These are phyloP conservation scores for Sungouiozyma intestinalis DNA, from an alignment of 805 yeast species.

Conservation along the genomic window DNA sequence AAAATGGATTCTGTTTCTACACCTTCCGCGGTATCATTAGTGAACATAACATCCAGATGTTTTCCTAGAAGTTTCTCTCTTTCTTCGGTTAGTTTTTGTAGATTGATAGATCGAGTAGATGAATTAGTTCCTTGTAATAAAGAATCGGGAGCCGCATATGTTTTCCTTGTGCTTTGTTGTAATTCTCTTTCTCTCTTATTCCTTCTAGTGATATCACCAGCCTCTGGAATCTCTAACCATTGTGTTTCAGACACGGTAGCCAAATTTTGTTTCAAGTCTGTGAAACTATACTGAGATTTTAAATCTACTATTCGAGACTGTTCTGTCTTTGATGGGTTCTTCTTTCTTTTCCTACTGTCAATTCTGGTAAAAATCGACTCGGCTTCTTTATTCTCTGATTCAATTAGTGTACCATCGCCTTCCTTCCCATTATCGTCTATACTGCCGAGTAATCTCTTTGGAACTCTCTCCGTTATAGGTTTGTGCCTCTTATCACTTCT, in stretches of 20 bases:
- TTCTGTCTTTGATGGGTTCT: neutral
- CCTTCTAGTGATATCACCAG: slow-evolving; percentile 71
- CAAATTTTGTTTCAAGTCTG: slow-evolving; percentile 57
- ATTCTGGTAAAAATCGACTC: slow-evolving; percentile 55
- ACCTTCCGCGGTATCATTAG: slow-evolving; percentile 13
- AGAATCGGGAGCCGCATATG: slow-evolving; percentile 76
- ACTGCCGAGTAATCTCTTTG: slow-evolving; percentile 18
- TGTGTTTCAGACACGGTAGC: slow-evolving; percentile 51
- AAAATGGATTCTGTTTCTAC: slow-evolving; percentile 35
- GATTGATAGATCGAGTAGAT: slow-evolving; percentile 29
- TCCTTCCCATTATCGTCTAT: slow-evolving; percentile 13
- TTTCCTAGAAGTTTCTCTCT: slow-evolving; percentile 48
- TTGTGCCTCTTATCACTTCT: slow-evolving; percentile 44
- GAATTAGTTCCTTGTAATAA: slow-evolving; percentile 26
- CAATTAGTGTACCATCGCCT: slow-evolving; percentile 9
- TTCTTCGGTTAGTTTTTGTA: slow-evolving; percentile 51
- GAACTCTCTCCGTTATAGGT: slow-evolving; percentile 13
- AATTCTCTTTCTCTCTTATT: slow-evolving; percentile 63
- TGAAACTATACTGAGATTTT: slow-evolving; percentile 38
- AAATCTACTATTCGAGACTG: neutral
- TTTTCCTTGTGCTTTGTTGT: slow-evolving; percentile 52
- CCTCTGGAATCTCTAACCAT: slow-evolving; percentile 81
- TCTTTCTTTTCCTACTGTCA: slow-evolving; percentile 36
- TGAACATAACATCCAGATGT: slow-evolving; percentile 37
- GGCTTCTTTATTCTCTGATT: slow-evolving; percentile 62